Base-by-base conservation (phyloP, 495 filamentous ascomycete species). In the Cladorrhinum samala region DNA sequence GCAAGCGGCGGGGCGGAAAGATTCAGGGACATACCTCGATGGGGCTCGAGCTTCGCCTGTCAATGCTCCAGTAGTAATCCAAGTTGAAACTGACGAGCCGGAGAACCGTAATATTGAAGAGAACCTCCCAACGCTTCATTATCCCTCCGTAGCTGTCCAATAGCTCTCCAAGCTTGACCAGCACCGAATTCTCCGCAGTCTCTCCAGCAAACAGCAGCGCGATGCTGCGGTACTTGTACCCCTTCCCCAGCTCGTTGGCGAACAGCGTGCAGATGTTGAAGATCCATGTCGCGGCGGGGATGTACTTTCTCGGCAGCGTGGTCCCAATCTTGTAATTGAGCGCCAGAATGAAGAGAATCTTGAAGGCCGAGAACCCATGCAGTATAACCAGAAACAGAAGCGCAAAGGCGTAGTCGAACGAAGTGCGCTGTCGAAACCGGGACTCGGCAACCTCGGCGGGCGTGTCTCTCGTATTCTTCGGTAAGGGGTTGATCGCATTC, bases 51-150 rank as follows among this genome's bases (percentile, higher is more conserved):
- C 72, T 74, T 23, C 80, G 72, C 48, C 78, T 77, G 59, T 88
- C 79, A 0, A 88, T 69, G 56, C 89, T 91, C 93, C 94, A 99
- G 69, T 92, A 88, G 70, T 95, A 90, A 65, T 99, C 93, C 61
- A 99, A 71, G 67, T 97, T 96, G 79, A 95, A 99, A 68, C 90
- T 95, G 54, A 99, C 89, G 39, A 96, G 73, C 19, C 93, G 83
- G 38, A 99, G 73, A 5, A 96, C 80, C n/a, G 93, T 96, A 54
- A 99, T 81, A 59, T 97, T 99, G 78, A 99, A 99, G 11, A 93
- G 79, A 30, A 99, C 82, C 66, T 96, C 88, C 93, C 93, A 99
- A 54, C 91, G 79, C 2, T 86, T 75, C 62, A 91, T 83, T 18
- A 99, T 68, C 5, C 93, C 93, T 11, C 91, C 85, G 56, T 87